Conservation (phyloP, 805 yeast genomes). For the Metschnikowia baotianmanensis region DNA sequence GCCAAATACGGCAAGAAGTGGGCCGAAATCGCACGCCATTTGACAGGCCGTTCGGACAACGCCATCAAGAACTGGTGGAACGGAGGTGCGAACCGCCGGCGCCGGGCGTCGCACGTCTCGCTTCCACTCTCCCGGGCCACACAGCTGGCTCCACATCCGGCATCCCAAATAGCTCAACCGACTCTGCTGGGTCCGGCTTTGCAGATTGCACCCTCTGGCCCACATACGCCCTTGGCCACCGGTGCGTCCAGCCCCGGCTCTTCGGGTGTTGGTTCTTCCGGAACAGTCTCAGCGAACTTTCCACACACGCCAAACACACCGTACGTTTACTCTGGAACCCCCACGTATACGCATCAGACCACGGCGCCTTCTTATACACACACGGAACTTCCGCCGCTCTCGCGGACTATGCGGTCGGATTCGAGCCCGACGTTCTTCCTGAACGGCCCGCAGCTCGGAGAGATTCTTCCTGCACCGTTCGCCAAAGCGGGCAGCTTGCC, state of each 20-base stretch:
- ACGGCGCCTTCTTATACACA: background rate
- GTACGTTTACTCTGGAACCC: background rate
- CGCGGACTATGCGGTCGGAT: background rate
- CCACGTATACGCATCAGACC: background rate
- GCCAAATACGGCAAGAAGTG: conserved; percentile 80
- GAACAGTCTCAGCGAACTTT: background rate
- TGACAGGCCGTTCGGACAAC: conserved; percentile 85
- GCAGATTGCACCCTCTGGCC: background rate
- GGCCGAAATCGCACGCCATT: conserved; percentile 90
- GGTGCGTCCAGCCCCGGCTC: background rate
- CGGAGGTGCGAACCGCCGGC: conserved; percentile 84
- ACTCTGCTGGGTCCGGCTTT: background rate
- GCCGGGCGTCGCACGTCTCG: conserved; percentile 42
- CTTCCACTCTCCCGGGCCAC: conserved; percentile 2
- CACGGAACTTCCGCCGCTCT: background rate
- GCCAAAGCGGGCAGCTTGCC: conserved; percentile 20
- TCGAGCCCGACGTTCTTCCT: background rate
- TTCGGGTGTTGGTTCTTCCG: background rate
- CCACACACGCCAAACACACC: background rate
- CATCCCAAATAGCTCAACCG: background rate
- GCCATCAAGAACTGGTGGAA: conserved; percentile 97
- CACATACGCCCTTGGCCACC: background rate
- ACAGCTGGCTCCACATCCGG: background rate
- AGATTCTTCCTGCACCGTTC: background rate
- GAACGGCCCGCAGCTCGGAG: background rate